Evolutionary conservation across 2,329 filamentous ascomycete genomes (phyloP), one percentile per base, ranked within the genome.

Genomic region (Aspergillus pseudoviridinutans): DNA sequence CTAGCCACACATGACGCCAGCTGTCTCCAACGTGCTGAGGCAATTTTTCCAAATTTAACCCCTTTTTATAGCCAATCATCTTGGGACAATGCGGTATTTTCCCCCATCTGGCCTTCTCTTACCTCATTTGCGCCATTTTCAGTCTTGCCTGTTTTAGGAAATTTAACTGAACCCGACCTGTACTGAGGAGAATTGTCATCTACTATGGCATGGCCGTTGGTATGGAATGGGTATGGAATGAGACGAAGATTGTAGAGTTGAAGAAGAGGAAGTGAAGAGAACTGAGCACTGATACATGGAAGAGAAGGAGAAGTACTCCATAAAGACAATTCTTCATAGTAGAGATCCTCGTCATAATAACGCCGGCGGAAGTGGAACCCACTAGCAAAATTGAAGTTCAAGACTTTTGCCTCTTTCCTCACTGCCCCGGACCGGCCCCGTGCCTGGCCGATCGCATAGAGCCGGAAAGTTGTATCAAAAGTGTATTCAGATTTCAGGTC

Each of bases 401-500:
- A 38, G 25, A 46, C 54, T 56, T 25, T 51, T 53, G 51, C 58
- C 60, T 49, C 57, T 47, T 47, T 41, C 10, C 28, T 38, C 29
- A 22, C 20, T 35, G 14, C n/a, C 56, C 64, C 64, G 63, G 63
- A 58, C 63, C 63, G 58, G 61, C 57, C 52, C 60, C 61, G 63
- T 65, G 53, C 61, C 64, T 67, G 63, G 62, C 65, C 62, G 63
- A 65, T 65, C 64, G 65, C 63, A 67, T 66, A 66, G 61, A 56
- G 57, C 63, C 62, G 64, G 65, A 8, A 27, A 47, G 3, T 47
- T 38, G 47, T 35, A 54, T 51, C 29, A 51, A 50, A 29, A 32
- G 24, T 50, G 25, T 25, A n/a, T 25, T 49, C 53, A 56, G 51
- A 28, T 22, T 35, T 27, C 20, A 35, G 5, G 32, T 3, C 12